Base-by-base conservation (phyloP, 2,329 filamentous ascomycete genomes). In the Aureobasidium sp. region DNA sequence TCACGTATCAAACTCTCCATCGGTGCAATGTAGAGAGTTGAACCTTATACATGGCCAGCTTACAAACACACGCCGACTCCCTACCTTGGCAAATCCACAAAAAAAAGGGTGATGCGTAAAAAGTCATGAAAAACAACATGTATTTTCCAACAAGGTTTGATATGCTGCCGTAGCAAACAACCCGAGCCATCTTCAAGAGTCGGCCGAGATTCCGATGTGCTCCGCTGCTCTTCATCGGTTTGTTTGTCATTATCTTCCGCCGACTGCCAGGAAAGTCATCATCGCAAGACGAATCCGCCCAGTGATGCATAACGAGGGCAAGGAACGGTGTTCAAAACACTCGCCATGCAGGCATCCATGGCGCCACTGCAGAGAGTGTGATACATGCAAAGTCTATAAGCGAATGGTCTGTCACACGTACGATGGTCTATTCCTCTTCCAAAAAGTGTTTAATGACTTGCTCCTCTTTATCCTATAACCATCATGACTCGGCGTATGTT, bases 341-440 rank as follows among this genome's bases (percentile, higher is more conserved):
- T n/a, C 50, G 37, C 37, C 14, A 54, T 42, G 15, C 24, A 24
- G 22, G 35, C 24, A 24, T 24, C 4, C 47, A 42, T 54, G 37
- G 50, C 50, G 50, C 50, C 50, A 54, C 50, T 42, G 35, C n/a
- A 42, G 15, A 40, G 22, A 42, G 35, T 54, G 35, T 54, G 50
- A 54, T 42, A 40, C 50, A 54, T 42, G 35, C n/a, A 54, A 54
- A 54, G 50, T 54, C 50, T 40, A 54, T 54, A 54, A 37, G 35
- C 50, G 50, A 52, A 48, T 24, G 9, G 50, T 40, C 24, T 42
- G 35, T 40, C 37, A 40, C 50, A 29, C 37, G 24, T 54, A 42
- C 37, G 37, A 54, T 40, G 37, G 35, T n/a, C 24, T 31, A 29
- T 37, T 29, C 9, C 24, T 19, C 9, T 14, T 22, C 9, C 22